Percentiles rank a stretch among this genome's conserved stretches.
Conservation (phyloP, 2,329 filamentous ascomycete species). For the Cercospora zeina region DNA sequence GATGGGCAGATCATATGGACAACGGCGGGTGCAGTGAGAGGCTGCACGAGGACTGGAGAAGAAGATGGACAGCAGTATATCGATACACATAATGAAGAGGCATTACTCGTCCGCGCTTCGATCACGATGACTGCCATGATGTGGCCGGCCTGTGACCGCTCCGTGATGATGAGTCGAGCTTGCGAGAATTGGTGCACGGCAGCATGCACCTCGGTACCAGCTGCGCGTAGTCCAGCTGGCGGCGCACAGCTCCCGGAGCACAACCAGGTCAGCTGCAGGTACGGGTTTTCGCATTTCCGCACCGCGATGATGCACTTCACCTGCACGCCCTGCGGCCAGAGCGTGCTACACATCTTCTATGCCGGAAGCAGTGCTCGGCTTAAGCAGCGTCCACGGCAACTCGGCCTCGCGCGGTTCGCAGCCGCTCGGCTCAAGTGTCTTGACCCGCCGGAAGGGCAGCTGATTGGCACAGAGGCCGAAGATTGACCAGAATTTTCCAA, state of each 20-base stretch:
- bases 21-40: background rate
- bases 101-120: background rate
- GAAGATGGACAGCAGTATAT: background rate
- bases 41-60: background rate
- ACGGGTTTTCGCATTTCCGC: background rate
- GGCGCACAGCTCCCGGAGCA: background rate
- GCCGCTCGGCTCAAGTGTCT: constrained; percentile 7
- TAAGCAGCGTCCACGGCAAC: background rate
- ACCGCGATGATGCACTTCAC: constrained; percentile 1
- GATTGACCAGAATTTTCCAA: constrained; percentile 2
- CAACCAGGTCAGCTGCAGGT: constrained; percentile 11
- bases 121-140: background rate
- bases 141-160: background rate
- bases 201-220: background rate
- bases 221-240: background rate
- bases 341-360: too few species aligned
- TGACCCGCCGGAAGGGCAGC: background rate
- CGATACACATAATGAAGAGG: background rate
- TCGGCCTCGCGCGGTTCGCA: background rate
- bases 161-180: too few species aligned
- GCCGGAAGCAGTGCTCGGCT: constrained; percentile 9
- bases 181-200: too few species aligned
- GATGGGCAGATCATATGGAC: background rate
- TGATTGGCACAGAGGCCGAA: constrained; percentile 10
- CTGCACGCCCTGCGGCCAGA: too few species aligned